Conservation (phyloP, 805 yeast species). For the Maudiozyma pseudohumilis region DNA sequence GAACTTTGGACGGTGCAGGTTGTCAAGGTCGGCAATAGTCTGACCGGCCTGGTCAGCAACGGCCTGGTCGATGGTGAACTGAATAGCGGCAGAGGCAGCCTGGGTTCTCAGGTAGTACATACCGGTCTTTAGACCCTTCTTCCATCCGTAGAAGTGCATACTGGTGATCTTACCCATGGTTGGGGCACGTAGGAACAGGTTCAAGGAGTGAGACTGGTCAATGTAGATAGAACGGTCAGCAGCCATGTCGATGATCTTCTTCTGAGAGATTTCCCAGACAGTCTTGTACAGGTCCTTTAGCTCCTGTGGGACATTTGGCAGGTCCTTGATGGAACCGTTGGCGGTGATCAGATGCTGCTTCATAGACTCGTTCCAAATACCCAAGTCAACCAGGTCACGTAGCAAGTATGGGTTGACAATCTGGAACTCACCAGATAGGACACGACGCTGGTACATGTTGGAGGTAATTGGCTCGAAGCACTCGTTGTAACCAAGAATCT, state of each 20-base stretch:
- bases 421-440: conserved; percentile 88
- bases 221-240: conserved; percentile 71
- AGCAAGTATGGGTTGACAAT: conserved; percentile 80
- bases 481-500: conserved; percentile 85
- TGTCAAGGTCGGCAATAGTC: conserved; percentile 27
- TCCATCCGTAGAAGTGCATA: conserved; percentile 99
- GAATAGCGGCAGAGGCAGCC: conserved; percentile 95
- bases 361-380: conserved; percentile 73
- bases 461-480: conserved; percentile 96
- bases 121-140: conserved; percentile 95
- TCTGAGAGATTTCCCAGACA: conserved; percentile 94
- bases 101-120: conserved; percentile 96
- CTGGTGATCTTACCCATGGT: conserved; percentile 94
- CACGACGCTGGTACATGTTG: conserved; percentile 83
- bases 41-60: conserved; percentile 91
- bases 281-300: conserved; percentile 78
- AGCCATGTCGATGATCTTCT: conserved; percentile 72
- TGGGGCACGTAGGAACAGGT: conserved; percentile 78
- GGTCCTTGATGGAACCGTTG: conserved; percentile 78
- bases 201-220: conserved; percentile 90
- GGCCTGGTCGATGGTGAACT: conserved; percentile 72
- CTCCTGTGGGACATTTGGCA: conserved; percentile 64
- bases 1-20: conserved; percentile 32
- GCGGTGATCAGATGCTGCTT: conserved; percentile 65
- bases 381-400: conserved; percentile 70